Evolutionary conservation across 495 filamentous ascomycete species (phyloP).

Genomic region (Chaetomium tenue): DNA sequence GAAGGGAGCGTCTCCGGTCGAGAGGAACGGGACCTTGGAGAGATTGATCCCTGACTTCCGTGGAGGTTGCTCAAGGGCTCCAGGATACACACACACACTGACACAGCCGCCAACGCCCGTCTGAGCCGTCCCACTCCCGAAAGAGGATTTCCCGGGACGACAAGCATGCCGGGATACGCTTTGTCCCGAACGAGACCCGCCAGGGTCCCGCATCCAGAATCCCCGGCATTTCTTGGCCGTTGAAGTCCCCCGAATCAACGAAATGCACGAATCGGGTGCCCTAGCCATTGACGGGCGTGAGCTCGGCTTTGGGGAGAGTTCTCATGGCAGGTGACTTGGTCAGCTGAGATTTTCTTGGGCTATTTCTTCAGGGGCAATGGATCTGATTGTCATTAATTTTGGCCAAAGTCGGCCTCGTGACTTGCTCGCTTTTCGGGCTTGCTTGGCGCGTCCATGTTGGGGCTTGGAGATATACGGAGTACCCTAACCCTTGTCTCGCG

Average conservation of each 20-base stretch:
- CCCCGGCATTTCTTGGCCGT: conserved; percentile 27
- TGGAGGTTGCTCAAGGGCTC: background rate
- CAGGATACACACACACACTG: background rate
- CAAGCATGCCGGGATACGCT: conserved; percentile 19
- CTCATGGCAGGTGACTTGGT: conserved; percentile 15
- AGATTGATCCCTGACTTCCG: background rate
- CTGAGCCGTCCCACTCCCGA: background rate
- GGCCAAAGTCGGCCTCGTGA: background rate
- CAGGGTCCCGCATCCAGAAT: conserved; percentile 5
- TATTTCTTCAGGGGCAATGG: background rate
- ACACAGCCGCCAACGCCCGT: background rate
- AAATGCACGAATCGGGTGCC: conserved; percentile 19
- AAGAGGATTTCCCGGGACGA: conserved; percentile 37
- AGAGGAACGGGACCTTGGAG: background rate
- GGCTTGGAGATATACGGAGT: no score
- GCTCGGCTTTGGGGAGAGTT: background rate
- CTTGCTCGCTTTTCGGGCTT: conserved; percentile 5
- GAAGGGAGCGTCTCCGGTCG: background rate
- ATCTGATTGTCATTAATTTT: background rate
- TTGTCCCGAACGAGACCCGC: conserved; percentile 24
- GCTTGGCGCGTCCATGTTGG: background rate
- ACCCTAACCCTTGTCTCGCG: background rate
- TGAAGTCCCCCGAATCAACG: conserved; percentile 4
- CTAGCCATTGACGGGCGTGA: background rate
- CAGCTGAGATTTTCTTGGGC: conserved; percentile 19